Evolutionary conservation across 2,329 filamentous ascomycete species (phyloP).

Genomic region (Sphaerulina musiva): DNA sequence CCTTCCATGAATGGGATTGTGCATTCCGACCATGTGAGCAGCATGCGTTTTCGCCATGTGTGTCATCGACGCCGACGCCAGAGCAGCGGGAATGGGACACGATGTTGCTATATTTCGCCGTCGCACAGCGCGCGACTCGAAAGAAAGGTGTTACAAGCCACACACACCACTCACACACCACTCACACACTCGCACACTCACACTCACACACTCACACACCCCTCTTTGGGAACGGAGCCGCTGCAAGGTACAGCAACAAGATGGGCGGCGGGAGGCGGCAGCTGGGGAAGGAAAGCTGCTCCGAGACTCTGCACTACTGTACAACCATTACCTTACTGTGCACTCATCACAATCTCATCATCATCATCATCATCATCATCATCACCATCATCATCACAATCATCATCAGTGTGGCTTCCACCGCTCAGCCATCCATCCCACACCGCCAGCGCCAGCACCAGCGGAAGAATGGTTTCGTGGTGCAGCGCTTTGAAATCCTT

Average conservation of each 20-base stretch:
- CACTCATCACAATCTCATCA: no score
- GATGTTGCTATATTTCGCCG: conserved; percentile 10
- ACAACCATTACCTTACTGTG: no score
- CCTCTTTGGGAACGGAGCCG: background rate
- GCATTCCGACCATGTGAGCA: background rate
- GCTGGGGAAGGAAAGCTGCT: background rate
- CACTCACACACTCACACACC: background rate
- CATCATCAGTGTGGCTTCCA: no score
- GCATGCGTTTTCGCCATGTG: conserved; percentile 9
- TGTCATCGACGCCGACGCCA: background rate
- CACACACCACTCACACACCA: no score
- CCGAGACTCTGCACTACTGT: background rate
- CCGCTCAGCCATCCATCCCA: no score
- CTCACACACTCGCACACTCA: no score
- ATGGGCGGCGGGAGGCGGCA: background rate
- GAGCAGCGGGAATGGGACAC: conserved; percentile 1
- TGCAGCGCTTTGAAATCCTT: no score
- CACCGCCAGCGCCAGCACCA: no score
- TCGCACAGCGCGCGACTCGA: conserved; percentile 1
- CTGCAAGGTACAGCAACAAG: conserved; percentile 5
- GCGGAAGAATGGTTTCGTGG: no score
- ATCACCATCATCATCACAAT: no score
- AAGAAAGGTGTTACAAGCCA: background rate
- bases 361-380: no score
- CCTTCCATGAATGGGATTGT: background rate